Base-by-base conservation (phyloP, 2,329 filamentous ascomycete species). In the Neospermospora avenae region DNA sequence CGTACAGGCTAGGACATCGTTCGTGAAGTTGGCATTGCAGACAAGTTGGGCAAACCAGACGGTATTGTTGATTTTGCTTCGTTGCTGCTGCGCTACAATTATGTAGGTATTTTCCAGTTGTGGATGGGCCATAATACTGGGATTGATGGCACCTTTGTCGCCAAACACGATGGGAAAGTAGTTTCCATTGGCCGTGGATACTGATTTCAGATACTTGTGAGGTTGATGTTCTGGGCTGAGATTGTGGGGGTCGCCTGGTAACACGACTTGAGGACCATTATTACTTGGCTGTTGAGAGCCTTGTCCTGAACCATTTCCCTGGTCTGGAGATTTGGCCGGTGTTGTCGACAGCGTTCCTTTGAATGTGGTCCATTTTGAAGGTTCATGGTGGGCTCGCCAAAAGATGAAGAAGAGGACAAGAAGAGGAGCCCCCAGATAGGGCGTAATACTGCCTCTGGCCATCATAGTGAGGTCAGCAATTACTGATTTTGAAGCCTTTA, bases 81-180 rank as follows among this genome's bases (percentile, higher is more conserved):
- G 70, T 20, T 74, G 68, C 55, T 74, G 73, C 67, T 84, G 82
- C 3, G 80, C 80, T 3, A 82, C 75, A 24, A 84, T 75, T 61
- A 81, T 77, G 76, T 77, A 85, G 1, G 75, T 79, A 42, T 81
- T 69, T 2, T 75, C 70, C 6, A 75, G 67, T 1, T 67, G 71
- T 2, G 81, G 82, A 67, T 85, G 83, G 0, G 83, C 81, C 41
- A 85, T 76, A 63, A 85, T 78, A 70, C 81, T 85, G 16, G 83
- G 82, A 61, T 85, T 85, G 59, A 80, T 76, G 34, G 75, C 74
- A 6, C 67, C 57, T 5, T 74, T 65, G 35, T 70, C 70, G 11
- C 73, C 75, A 63, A 85, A 83, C 16, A 75, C 70, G 68, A 85
- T 77, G 25, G 65, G 62, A 64, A 84, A 84, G 73, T 77, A 84